Base-by-base conservation (phyloP, 306 rosid genomes). In the Cicer arietinum region DNA sequence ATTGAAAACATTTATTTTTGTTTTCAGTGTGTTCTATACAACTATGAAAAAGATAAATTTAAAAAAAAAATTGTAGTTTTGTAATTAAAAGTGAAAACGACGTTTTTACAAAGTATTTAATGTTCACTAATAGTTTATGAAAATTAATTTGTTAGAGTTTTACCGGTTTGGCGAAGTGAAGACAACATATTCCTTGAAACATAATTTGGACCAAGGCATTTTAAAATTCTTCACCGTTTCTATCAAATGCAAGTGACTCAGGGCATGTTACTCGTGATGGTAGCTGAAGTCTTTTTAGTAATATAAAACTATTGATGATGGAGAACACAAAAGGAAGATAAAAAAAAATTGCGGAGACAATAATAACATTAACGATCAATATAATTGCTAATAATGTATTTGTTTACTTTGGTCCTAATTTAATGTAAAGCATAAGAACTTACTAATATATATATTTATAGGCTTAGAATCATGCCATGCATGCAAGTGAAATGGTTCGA, bases 91-190 rank as follows among this genome's bases (percentile, higher is more conserved):
- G 4, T 2, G n/a, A 13, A 45, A 45, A 9, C 50, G 10, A 2
- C 11, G n/a, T 30, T 30, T 25, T 30, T 30, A 30, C 35, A 30
- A 30, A 30, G 35, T 30, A 30, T 30, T 3, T 30, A 30, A 30
- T 30, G 35, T 30, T 30, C 35, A 30, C 35, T 30, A 30, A 3
- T 30, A 30, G 35, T 30, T 30, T 3, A 30, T 30, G 5, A 30
- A 3, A 45, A 45, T 9, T 10, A 45, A 47, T n/a, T 11, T 4
- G 2, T 4, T 14, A 50, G 54, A n/a, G 14, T 52, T 18, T 57
- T 71, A 84, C 88, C 90, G 86, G 35, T 14, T 68, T 18, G 85
- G 84, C 1, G 86, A 53, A 45, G 82, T 67, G 78, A 30, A 63
- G 78, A 30, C 72, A 56, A 73, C 84, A 76, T 68, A 78, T 10